These are phyloP conservation scores for Phytophthora palmivora DNA, from an alignment of 352 stramenopile species.

Conservation along the genomic window DNA sequence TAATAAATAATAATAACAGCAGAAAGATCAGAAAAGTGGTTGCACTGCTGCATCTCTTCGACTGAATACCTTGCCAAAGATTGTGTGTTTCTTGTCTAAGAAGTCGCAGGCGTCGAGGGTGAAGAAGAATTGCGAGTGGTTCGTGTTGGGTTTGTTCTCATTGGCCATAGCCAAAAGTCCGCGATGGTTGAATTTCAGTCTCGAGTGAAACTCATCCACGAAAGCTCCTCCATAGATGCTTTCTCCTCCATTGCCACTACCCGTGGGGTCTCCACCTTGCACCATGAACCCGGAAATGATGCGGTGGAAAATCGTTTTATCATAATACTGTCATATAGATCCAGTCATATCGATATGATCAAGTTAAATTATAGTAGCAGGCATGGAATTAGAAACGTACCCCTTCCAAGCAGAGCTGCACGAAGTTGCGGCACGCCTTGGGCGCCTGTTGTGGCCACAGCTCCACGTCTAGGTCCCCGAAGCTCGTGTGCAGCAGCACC, in stretches of 20 bases:
- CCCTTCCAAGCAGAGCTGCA: conserved; percentile 91
- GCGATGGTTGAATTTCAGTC: conserved; percentile 96
- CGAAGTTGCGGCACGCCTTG: conserved; percentile 93
- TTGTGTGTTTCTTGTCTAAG: conserved; percentile 96
- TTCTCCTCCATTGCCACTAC: conserved; percentile 83
- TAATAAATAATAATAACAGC: background rate
- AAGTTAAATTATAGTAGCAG: no score
- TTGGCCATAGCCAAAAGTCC: conserved; percentile 96
- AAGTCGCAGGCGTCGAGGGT: conserved; percentile 95
- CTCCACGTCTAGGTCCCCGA: conserved; percentile 97
- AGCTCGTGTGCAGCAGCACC: conserved; percentile 96
- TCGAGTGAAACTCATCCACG: conserved; percentile 93
- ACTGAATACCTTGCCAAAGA: conserved; percentile 79
- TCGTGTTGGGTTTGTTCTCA: conserved; percentile 87
- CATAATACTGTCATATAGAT: conserved; percentile 90
- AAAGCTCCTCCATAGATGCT: conserved; percentile 86
- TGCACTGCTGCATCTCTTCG: no score
- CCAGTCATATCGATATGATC: conserved; percentile 3
- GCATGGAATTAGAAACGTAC: conserved; percentile 34
- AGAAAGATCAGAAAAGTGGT: background rate
- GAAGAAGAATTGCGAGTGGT: conserved; percentile 98
- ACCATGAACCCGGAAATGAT: conserved; percentile 95
- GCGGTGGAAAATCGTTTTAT: conserved; percentile 96
- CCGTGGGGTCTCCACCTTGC: conserved; percentile 94
- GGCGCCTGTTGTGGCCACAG: conserved; percentile 98